These are phyloP conservation scores for Pyrus hybrid DNA, from an alignment of 331 rosid genomes.

Conservation along the genomic window DNA sequence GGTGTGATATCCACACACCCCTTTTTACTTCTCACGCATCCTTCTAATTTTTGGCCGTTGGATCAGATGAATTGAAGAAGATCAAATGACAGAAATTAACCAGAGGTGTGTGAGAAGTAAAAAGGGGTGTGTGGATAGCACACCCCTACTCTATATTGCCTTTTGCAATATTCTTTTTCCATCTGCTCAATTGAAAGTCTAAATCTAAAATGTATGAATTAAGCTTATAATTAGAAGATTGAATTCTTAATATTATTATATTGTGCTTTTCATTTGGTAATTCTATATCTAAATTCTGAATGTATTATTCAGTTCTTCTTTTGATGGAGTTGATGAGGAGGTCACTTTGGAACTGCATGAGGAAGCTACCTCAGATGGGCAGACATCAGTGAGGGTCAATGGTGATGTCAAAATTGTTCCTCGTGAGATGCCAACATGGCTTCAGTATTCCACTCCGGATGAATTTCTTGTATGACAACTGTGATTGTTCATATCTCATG, in stretches of 20 bases:
- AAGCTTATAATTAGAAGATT: not conserved
- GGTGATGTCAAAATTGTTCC: constrained; percentile 43
- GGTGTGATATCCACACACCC: no score
- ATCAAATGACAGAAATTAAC: no score
- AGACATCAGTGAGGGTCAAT: constrained; percentile 25
- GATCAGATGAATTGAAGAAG: no score
- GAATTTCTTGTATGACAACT: constrained; percentile 83
- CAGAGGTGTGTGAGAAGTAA: no score
- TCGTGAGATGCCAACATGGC: constrained; percentile 87
- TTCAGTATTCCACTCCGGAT: constrained; percentile 86
- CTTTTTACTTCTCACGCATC: no score
- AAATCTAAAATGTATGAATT: not conserved
- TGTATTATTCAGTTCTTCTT: constrained; percentile 55
- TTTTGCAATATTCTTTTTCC: not conserved
- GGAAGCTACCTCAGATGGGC: constrained; percentile 51
- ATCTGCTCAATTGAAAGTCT: not conserved
- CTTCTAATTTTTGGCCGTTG: no score
- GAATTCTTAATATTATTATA: not conserved
- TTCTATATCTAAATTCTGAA: not conserved
- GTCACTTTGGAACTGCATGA: constrained; percentile 47
- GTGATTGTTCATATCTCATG: constrained; percentile 7
- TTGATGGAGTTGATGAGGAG: constrained; percentile 77
- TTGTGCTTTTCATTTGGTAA: not conserved
- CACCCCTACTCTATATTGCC: not conserved
- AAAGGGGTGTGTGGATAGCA: no score